Base-by-base conservation (phyloP, 1,139 yeast genomes). In the Candida pseudoviswanathii region DNA sequence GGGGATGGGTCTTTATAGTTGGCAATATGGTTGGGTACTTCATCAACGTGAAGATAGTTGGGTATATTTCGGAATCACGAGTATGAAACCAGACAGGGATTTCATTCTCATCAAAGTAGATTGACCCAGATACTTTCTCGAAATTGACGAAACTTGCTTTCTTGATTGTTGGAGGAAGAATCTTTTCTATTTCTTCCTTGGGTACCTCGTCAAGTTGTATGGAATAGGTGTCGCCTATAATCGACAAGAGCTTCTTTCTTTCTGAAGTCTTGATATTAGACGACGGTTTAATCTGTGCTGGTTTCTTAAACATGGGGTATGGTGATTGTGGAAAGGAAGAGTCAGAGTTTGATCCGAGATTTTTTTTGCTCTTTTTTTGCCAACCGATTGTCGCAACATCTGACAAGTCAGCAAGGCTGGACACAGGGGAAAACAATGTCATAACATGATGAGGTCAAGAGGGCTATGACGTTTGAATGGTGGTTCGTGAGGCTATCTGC, bases 221-320 rank as follows among this genome's bases (percentile, higher is more conserved):
- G 1, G 60, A 62, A 58, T 77, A 85, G 21, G 62, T 62, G n/a
- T 66, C 60, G 55, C 84, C 74, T 40, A 86, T 75, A 8, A 68
- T 62, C 8, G 70, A 64, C 9, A 85, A 70, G 34, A 89, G 68
- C 57, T 80, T 82, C 59, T 91, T 78, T 44, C 96, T 72, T 54
- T 91, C 97, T 0, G 96, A 87, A 9, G 89, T 81, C 66, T 91
- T 91, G 53, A 92, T 76, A 59, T 89, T 89, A 7, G 96, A 82
- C 45, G 84, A 75, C 3, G 96, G 85, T 67, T 90, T 90, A 47
- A 84, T 73, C 64, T 81, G 71, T 5, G 89, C 84, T 46, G 78
- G 81, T 57, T 85, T 85, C 62, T 78, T 81, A 58, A 86, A 86
- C 91, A 86, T 85, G 3, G 32, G 8, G 10, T 27, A 21, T 21